Conservation (phyloP, 108 stramenopile species). For the Pseudonitzschia delicatissima region DNA sequence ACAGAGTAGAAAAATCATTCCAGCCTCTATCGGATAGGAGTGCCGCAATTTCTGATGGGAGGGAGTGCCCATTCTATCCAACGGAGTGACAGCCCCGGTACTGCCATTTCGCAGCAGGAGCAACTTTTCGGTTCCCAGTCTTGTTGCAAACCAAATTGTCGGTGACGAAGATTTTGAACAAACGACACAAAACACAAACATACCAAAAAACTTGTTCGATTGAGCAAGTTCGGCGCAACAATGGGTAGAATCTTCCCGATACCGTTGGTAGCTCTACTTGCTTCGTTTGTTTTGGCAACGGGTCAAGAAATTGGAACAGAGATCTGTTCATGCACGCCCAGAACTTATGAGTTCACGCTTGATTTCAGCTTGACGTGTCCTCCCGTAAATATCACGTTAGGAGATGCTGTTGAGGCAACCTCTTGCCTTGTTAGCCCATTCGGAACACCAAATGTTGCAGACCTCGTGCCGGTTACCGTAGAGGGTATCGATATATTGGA, state of each 20-base stretch:
- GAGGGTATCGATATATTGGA: slow-evolving; percentile 36
- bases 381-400: slow-evolving; percentile 14
- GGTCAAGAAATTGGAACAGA: slow-evolving; percentile 19
- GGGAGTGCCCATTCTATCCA: no score
- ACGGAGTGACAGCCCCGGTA: no score
- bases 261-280: neutral
- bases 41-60: no score
- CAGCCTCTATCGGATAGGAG: no score
- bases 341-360: slow-evolving; percentile 31
- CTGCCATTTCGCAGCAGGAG: no score
- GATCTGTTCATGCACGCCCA: slow-evolving; percentile 35
- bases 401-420: slow-evolving; percentile 18
- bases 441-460: slow-evolving; percentile 15
- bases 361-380: slow-evolving; percentile 33
- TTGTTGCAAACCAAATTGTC: no score
- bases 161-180: no score
- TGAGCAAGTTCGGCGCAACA: no score
- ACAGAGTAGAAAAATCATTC: no score
- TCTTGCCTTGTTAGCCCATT: slow-evolving; percentile 30
- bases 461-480: slow-evolving; percentile 35
- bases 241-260: slow-evolving; percentile 5
- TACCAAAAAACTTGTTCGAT: no score
- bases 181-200: no score
- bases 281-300: neutral
- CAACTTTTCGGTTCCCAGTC: no score